Base-by-base conservation (phyloP, 2,329 filamentous ascomycete genomes). In the Fusarium concolor region DNA sequence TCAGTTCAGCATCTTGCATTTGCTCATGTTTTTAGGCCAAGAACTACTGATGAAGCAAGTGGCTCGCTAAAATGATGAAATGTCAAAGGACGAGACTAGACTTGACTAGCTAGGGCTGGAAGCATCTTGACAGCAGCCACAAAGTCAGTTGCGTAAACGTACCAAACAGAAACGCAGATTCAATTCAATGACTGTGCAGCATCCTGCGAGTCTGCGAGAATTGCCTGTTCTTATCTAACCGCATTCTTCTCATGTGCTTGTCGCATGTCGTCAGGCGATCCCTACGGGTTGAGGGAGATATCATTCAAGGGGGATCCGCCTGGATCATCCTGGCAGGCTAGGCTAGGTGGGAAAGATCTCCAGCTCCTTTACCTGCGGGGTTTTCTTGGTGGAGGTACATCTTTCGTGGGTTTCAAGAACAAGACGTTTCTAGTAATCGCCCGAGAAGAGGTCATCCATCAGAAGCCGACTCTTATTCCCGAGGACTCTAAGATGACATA, bases 251-350 rank as follows among this genome's bases (percentile, higher is more conserved):
- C n/a, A 24, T 44, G 38, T 31, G 33, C 22, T 53, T 42, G 51
- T 53, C 37, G 50, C 56, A 66, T 62, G 42, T 67, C 56, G 50
- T 68, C 65, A 55, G 61, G 41, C 44, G 61, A 69, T 69, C 29
- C 46, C 43, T 66, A 56, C 33, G 33, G 33, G 17, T 43, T 68
- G 50, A 62, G 62, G 67, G 56, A 68, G 56, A 67, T 58, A 45
- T 37, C 44, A 46, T 62, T 42, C 60, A 62, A 43, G 29, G 56
- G 59, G 60, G 42, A 33, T 49, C 65, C 49, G 37, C 64, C 24
- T 64, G 53, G 22, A 47, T 43, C 31, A 65, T 47, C 51, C 60
- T 62, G 39, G 65, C 12, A n/a, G 10, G 18, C 43, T 45, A 56
- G 45, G 37, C 12, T 42, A 33, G 31, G 31, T 35, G 10, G 33